Conservation (phyloP, 345 rosid species). For the Murraya paniculata region DNA sequence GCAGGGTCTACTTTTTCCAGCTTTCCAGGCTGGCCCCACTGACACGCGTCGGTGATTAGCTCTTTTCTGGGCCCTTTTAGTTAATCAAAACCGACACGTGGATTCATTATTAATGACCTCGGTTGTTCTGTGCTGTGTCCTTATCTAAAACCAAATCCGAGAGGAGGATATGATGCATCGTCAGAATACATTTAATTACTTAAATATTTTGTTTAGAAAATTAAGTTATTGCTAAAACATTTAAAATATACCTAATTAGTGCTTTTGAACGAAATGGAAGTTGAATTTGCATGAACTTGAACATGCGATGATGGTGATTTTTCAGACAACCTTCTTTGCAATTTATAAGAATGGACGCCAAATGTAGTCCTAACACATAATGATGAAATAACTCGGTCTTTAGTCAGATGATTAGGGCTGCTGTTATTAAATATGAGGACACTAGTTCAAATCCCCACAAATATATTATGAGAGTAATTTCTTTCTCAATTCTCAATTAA, state of each 20-base stretch:
- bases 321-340: background rate
- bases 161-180: no score
- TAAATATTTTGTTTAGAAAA: no score
- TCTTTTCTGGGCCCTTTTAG: background rate
- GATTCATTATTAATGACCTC: background rate
- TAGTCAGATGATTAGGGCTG: no score
- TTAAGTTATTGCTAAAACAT: background rate
- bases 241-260: background rate
- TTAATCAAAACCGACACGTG: background rate
- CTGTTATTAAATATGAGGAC: no score
- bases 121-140: background rate
- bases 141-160: background rate
- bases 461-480: no score
- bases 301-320: background rate
- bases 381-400: no score
- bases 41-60: background rate
- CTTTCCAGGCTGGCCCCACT: background rate
- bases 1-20: background rate
- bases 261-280: background rate
- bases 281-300: background rate
- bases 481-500: no score
- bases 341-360: no score
- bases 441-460: no score
- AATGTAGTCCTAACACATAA: no score
- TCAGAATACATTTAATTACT: no score